Percentiles rank a stretch among this genome's conserved stretches.
These are phyloP conservation scores for Asterochloris erici DNA, from an alignment of 139 green algal species.

Conservation along the genomic window DNA sequence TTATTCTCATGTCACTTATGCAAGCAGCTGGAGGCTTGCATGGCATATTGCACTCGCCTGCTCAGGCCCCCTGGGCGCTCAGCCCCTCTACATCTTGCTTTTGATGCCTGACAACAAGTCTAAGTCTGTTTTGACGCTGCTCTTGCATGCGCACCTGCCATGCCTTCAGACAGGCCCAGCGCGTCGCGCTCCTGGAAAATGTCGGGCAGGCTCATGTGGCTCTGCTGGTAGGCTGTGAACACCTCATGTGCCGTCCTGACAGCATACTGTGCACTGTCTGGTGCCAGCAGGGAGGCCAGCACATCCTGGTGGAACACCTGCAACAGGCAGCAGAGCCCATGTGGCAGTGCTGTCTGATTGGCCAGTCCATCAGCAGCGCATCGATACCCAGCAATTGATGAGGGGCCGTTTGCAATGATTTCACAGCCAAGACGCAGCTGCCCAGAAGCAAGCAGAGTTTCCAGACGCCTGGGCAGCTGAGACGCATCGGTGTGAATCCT, in stretches of 20 bases:
- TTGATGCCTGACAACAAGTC: too few species aligned
- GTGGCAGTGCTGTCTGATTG: too few species aligned
- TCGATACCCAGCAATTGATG: background rate
- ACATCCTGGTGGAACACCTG: constrained; percentile 19
- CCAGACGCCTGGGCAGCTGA: background rate
- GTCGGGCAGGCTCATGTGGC: background rate
- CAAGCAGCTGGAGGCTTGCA: background rate
- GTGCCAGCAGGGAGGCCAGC: constrained; percentile 5
- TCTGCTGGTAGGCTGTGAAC: constrained; percentile 6
- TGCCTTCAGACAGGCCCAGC: constrained; percentile 14
- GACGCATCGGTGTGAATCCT: background rate
- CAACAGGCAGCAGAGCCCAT: background rate
- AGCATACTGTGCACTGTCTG: constrained; percentile 13
- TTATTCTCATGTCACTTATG: too few species aligned
- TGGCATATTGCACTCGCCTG: background rate
- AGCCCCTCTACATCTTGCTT: too few species aligned
- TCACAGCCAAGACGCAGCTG: background rate
- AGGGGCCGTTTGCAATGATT: background rate
- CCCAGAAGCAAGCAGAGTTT: background rate
- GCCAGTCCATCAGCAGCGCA: too few species aligned
- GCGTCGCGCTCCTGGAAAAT: constrained; percentile 7
- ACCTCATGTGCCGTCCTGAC: constrained; percentile 9
- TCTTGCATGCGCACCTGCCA: background rate
- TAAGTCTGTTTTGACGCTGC: background rate
- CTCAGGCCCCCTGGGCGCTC: too few species aligned